A percentile compares a stretch with the other conserved stretches of the same genome.
Conservation (phyloP, 2,329 filamentous ascomycete genomes). For the Fusarium liriodendri region DNA sequence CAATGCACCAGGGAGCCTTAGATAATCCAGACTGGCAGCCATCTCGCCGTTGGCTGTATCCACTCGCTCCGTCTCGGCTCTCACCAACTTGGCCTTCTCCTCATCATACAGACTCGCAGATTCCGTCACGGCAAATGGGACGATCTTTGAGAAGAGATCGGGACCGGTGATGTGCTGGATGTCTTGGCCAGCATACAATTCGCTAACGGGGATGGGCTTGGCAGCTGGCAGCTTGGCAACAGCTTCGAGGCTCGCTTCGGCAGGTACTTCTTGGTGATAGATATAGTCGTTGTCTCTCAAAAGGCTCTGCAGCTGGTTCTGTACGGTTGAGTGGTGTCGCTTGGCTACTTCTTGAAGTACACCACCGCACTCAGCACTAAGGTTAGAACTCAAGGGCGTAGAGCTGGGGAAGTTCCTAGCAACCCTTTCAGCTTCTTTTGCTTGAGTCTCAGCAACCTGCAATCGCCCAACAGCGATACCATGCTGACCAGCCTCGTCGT, state of each 20-base stretch:
- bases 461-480: slow-evolving; percentile 87
- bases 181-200: slow-evolving; percentile 96
- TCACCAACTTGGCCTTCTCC: slow-evolving; percentile 95
- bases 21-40: slow-evolving; percentile 92
- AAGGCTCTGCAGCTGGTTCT: slow-evolving; percentile 81
- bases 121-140: slow-evolving; percentile 95
- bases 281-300: slow-evolving; percentile 98
- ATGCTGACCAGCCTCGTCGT: slow-evolving; percentile 89
- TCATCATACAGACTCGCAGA: slow-evolving; percentile 97
- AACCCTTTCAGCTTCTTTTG: slow-evolving; percentile 80
- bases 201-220: slow-evolving; percentile 96
- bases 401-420: slow-evolving; percentile 85
- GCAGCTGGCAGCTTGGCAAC: slow-evolving; percentile 94
- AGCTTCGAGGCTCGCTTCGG: slow-evolving; percentile 81
- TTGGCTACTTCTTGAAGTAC: slow-evolving; percentile 85
- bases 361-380: slow-evolving; percentile 81
- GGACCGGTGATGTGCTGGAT: slow-evolving; percentile 97
- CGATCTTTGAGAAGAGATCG: slow-evolving; percentile 96
- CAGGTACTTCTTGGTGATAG: slow-evolving; percentile 92
- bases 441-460: slow-evolving; percentile 81
- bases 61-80: slow-evolving; percentile 92
- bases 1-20: slow-evolving; percentile 88
- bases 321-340: slow-evolving; percentile 81
- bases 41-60: slow-evolving; percentile 95
- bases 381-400: slow-evolving; percentile 83